These are phyloP conservation scores for Chrysanthemum makinoi DNA, from an alignment of 129 eudicot genomes.

Conservation along the genomic window DNA sequence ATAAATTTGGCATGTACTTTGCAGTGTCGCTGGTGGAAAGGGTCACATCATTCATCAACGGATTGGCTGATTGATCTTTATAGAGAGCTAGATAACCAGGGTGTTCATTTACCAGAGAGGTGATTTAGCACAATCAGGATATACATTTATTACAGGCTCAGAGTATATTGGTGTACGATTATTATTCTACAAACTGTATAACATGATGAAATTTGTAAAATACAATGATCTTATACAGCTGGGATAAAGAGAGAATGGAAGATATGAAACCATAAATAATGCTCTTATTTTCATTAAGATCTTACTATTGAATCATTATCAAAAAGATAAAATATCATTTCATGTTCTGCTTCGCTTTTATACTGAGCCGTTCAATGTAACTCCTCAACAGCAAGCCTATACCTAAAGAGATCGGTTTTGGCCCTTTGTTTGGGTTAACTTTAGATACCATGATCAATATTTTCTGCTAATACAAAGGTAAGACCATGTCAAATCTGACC, in stretches of 20 bases:
- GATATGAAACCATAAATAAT: neutral
- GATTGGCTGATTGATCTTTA: conserved; percentile 65
- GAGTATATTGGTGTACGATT: neutral
- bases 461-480: neutral
- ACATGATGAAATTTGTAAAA: conserved; percentile 10
- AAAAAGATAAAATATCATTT: neutral
- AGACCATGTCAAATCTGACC: neutral
- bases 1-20: conserved; percentile 27
- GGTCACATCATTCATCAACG: conserved; percentile 29
- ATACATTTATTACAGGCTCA: conserved; percentile 5
- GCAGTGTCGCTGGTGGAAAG: conserved; percentile 50
- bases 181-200: neutral
- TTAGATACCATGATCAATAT: neutral
- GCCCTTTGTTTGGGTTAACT: neutral
- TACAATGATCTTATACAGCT: neutral
- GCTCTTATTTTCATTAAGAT: neutral
- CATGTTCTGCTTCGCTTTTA: neutral
- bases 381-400: conserved; percentile 8
- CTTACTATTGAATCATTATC: neutral
- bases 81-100: conserved; percentile 69
- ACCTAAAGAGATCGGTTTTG: neutral
- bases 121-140: conserved; percentile 26
- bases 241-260: neutral
- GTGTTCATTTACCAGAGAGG: conserved; percentile 87
- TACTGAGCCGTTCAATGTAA: neutral